Percentiles rank a stretch among this genome's conserved stretches.
Conservation (phyloP, 495 filamentous ascomycete species). For the Neohortaea acidophila region DNA sequence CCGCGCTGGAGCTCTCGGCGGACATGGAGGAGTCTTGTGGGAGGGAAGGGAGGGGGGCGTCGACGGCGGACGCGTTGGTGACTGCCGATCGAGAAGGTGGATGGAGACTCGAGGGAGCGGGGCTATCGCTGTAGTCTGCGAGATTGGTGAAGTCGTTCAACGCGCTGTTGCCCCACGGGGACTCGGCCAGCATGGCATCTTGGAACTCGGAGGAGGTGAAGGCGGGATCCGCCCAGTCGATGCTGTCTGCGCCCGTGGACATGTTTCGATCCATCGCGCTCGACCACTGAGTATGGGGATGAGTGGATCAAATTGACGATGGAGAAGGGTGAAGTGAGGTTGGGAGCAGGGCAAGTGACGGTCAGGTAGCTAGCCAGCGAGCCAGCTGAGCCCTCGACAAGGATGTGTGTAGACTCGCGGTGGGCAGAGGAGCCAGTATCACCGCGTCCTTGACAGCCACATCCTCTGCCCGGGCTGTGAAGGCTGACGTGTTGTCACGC, state of each 20-base stretch:
- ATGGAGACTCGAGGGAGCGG: neutral
- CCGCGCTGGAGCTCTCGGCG: conserved; percentile 30
- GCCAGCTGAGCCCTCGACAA: too few species aligned
- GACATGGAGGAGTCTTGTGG: conserved; percentile 20
- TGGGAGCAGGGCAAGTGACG: too few species aligned
- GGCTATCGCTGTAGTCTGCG: conserved; percentile 7
- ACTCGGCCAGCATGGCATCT: conserved; percentile 5
- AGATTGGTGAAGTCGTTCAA: conserved; percentile 11
- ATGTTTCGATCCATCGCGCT: neutral
- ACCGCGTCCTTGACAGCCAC: too few species aligned
- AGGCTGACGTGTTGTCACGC: too few species aligned
- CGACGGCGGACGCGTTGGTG: conserved; percentile 1
- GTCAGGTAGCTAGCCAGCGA: too few species aligned
- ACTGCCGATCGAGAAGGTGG: conserved; percentile 4
- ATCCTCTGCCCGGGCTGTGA: too few species aligned
- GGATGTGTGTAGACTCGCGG: too few species aligned
- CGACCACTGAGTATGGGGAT: too few species aligned
- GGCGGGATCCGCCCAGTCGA: conserved; percentile 12
- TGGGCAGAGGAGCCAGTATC: too few species aligned
- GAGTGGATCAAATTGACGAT: too few species aligned
- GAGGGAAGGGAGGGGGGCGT: neutral
- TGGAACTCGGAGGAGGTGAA: conserved; percentile 10
- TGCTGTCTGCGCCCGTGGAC: conserved; percentile 1
- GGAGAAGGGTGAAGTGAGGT: too few species aligned
- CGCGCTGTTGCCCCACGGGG: conserved; percentile 6